Evolutionary conservation across 2,329 filamentous ascomycete genomes (phyloP).

Genomic region (Gliomastix tumulicola): DNA sequence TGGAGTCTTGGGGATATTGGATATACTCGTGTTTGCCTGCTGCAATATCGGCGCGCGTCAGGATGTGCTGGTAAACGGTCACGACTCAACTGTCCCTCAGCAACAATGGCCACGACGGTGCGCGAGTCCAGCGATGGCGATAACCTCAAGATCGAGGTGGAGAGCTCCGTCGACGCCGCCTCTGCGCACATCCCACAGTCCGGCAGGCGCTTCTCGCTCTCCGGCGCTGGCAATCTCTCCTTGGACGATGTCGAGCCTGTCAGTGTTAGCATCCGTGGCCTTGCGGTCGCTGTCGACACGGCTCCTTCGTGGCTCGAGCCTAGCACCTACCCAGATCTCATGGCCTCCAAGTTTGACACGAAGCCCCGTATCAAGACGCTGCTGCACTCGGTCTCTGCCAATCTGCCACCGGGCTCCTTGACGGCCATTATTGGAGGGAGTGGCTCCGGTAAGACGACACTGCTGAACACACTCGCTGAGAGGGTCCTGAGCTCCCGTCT

Average conservation of each 20-base stretch:
- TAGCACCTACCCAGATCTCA: constrained; percentile 33
- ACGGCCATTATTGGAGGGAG: constrained; percentile 72
- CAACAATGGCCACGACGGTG: background rate
- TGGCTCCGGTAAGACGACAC: constrained; percentile 66
- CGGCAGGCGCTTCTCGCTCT: constrained; percentile 12
- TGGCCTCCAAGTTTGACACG: constrained; percentile 27
- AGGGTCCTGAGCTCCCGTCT: constrained; percentile 52
- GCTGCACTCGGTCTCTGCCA: constrained; percentile 55
- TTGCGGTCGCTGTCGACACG: constrained; percentile 51
- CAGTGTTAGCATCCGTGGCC: constrained; percentile 43
- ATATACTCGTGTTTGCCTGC: background rate
- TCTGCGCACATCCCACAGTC: constrained; percentile 5
- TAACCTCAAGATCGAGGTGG: constrained; percentile 14
- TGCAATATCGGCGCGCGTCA: no score
- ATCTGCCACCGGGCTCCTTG: constrained; percentile 57
- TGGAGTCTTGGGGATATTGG: no score
- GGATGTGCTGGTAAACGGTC: no score
- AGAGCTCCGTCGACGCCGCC: constrained; percentile 14
- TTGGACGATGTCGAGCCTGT: constrained; percentile 49
- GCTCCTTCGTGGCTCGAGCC: constrained; percentile 46
- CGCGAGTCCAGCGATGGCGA: background rate
- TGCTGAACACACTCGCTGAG: constrained; percentile 66
- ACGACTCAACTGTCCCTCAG: no score
- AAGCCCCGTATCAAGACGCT: constrained; percentile 40
- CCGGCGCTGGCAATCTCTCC: constrained; percentile 26